Evolutionary conservation across 257 asterid species (phyloP), one percentile per base, ranked within the genome.

Genomic region (Gynochthodes officinalis): DNA sequence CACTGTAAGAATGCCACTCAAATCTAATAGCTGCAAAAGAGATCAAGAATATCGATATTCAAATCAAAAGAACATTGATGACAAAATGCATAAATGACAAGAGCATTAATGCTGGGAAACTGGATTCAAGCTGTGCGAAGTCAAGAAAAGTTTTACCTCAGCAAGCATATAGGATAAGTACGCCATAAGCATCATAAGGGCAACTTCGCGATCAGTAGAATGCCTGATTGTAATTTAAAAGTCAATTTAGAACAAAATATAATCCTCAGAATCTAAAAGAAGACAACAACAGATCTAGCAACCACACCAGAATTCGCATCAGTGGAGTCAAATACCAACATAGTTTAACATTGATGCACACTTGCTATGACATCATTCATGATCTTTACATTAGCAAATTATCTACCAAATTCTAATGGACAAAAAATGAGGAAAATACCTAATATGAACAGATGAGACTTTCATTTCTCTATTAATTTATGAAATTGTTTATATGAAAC

Each of bases 131-230:
- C 39, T 2, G 33, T 33, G 67, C n/a, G 21, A 53, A 64, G 60
- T 46, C 65, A 59, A 65, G 15, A 15, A 48, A 11, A 30, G 42
- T 46, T 78, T 62, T 80, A 83, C 87, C 71, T 83, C 87, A 6
- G 87, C 84, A 33, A 83, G 66, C 76, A 75, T 72, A 59, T 83
- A 83, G 13, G 87, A 83, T 60, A 83, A 52, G 61, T 83, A 83
- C 57, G 87, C 84, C 87, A 83, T 83, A 58, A 83, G 87, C 67
- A 83, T 80, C 87, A 83, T 80, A n/a, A 83, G 76, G 39, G 87
- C 87, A 71, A 83, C 84, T 70, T 83, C 87, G 39, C 87, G 87
- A 83, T 83, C 82, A 42, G 87, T 83, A 37, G 87, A 83, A 75
- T 83, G 87, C 77, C 86, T 82, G 30, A 58, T 39, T 42, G 18